phyloP scores from a whole-genome alignment of 2,329 filamentous ascomycete genomes.

The Fusarium poae region DNA sequence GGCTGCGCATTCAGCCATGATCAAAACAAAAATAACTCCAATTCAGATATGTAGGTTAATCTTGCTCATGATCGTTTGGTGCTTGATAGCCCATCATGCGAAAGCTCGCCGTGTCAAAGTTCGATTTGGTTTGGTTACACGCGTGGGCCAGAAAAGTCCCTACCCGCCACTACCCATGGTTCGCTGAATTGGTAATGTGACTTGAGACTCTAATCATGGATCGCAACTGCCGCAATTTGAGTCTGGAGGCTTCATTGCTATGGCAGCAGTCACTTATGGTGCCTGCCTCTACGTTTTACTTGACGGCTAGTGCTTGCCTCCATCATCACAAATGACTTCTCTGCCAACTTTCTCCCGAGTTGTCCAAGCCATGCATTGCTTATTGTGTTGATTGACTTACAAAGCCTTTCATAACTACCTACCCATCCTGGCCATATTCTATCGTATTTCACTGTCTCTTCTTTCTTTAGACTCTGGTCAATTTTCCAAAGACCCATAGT shows the following conservation, averaged over 20 bases:
- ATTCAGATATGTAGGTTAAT: conserved; percentile 64
- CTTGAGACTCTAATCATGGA: conserved; percentile 2
- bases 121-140: conserved; percentile 32
- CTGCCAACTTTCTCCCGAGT: neutral
- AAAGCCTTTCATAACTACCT: neutral
- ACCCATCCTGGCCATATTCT: conserved; percentile 6
- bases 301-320: conserved; percentile 28
- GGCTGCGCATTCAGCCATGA: conserved; percentile 94
- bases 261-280: conserved; percentile 18
- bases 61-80: conserved; percentile 15
- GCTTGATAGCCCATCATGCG: conserved; percentile 17
- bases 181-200: conserved; percentile 5
- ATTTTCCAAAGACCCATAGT: neutral
- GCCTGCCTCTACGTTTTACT: conserved; percentile 17
- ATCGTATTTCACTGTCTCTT: neutral
- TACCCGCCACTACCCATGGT: conserved; percentile 3
- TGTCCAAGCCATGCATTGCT: conserved; percentile 5
- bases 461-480: neutral
- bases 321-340: neutral
- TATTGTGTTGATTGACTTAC: neutral
- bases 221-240: conserved; percentile 4
- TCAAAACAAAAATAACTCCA: conserved; percentile 67
- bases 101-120: conserved; percentile 16
- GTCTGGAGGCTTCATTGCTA: conserved; percentile 17
- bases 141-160: conserved; percentile 11